Conservation (phyloP, 768 basidiomycete species). For the Termitomyces sp. region DNA sequence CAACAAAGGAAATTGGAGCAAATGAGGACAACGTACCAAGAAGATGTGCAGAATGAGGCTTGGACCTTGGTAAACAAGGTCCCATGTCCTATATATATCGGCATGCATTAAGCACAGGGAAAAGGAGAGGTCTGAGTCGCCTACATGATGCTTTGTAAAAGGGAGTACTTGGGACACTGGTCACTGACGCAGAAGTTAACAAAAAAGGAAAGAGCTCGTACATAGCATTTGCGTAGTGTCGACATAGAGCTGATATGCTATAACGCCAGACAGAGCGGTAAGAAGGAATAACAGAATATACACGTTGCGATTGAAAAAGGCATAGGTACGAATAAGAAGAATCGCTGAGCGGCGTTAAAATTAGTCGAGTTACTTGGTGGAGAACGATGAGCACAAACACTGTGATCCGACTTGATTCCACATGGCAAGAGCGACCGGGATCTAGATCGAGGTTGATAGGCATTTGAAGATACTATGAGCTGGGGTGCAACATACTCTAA, state of each 20-base stretch:
- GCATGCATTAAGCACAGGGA: background rate
- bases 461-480: background rate
- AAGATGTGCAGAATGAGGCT: slow-evolving; percentile 78
- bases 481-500: slow-evolving; percentile 38
- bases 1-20: background rate
- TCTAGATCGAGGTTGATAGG: slow-evolving; percentile 31
- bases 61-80: slow-evolving; percentile 77
- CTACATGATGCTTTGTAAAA: slow-evolving; percentile 59
- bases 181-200: background rate
- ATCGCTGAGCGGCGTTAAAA: slow-evolving; percentile 43
- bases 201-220: slow-evolving; percentile 20
- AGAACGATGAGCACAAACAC: slow-evolving; percentile 34
- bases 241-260: slow-evolving; percentile 79
- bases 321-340: slow-evolving; percentile 78
- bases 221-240: slow-evolving; percentile 74
- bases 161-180: slow-evolving; percentile 43
- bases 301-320: slow-evolving; percentile 76
- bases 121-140: background rate
- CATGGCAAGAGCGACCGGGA: slow-evolving; percentile 77
- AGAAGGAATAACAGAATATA: slow-evolving; percentile 62
- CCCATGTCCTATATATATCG: slow-evolving; percentile 37
- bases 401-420: slow-evolving; percentile 87
- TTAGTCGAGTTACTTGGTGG: background rate
- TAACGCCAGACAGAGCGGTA: slow-evolving; percentile 62
- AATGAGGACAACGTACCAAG: slow-evolving; percentile 45